phyloP scores from a whole-genome alignment of 148 eudicot species.

The Silene latifolia region DNA sequence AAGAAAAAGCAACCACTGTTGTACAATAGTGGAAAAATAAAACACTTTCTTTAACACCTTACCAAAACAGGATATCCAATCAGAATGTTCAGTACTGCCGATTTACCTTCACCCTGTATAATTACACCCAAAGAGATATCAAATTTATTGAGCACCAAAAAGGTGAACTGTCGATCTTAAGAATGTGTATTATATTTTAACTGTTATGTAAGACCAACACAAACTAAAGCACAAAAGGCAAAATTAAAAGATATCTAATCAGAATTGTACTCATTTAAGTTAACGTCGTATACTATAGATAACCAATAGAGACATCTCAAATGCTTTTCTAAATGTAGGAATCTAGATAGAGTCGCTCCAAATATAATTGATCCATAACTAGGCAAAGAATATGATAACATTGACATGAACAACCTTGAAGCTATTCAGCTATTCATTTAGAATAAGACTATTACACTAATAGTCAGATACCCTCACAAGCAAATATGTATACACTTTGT shows the following conservation, averaged over 20 bases:
- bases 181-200: neutral
- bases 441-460: neutral
- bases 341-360: too few relatives aligned
- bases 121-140: neutral
- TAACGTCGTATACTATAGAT: too few relatives aligned
- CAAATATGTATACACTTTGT: neutral
- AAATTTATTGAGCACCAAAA: neutral
- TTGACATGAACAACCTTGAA: too few relatives aligned
- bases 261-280: too few relatives aligned
- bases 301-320: too few relatives aligned
- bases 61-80: slow-evolving; percentile 98
- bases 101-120: slow-evolving; percentile 91
- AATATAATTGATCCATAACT: too few relatives aligned
- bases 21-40: neutral
- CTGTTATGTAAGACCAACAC: too few relatives aligned
- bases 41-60: slow-evolving; percentile 20
- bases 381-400: too few relatives aligned
- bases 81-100: slow-evolving; percentile 90
- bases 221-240: too few relatives aligned
- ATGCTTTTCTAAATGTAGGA: too few relatives aligned
- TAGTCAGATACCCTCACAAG: neutral
- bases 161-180: neutral
- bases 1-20: slow-evolving; percentile 9
- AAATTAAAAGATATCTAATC: too few relatives aligned
- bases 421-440: too few relatives aligned